Conservation (phyloP, 176 grass and related monocot genomes). For the barley (Hordeum vulgare) region DNA sequence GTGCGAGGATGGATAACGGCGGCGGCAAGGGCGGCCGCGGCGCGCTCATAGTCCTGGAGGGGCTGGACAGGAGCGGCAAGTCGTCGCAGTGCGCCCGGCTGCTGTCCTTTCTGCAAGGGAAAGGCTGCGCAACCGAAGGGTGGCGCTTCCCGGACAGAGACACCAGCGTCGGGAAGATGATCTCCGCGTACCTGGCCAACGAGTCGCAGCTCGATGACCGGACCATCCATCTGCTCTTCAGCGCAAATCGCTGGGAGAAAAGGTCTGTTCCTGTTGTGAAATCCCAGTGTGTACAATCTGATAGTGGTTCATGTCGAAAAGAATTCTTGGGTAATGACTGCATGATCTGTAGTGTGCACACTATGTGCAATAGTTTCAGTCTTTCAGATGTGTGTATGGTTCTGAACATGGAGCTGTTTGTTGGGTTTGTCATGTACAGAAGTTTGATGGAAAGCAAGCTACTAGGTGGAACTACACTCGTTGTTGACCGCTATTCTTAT, state of each 20-base stretch:
- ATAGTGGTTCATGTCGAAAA: neutral
- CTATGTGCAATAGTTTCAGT: neutral
- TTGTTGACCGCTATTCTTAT: slow-evolving; percentile 69
- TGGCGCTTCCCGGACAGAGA: slow-evolving; percentile 76
- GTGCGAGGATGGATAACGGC: slow-evolving; percentile 35
- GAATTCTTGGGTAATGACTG: neutral
- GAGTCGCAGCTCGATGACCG: slow-evolving; percentile 84
- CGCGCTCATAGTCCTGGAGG: slow-evolving; percentile 85
- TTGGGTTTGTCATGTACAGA: slow-evolving; percentile 26
- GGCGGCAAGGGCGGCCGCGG: slow-evolving; percentile 31
- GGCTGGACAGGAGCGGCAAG: slow-evolving; percentile 72
- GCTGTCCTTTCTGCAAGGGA: slow-evolving; percentile 51
- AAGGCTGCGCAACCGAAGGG: slow-evolving; percentile 48
- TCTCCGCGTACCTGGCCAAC: slow-evolving; percentile 73
- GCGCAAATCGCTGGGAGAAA: slow-evolving; percentile 94
- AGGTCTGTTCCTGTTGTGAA: slow-evolving; percentile 28
- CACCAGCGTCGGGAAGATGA: slow-evolving; percentile 68
- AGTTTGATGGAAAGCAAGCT: slow-evolving; percentile 81
- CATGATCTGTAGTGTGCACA: neutral
- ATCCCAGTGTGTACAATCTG: neutral
- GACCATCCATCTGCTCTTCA: slow-evolving; percentile 80
- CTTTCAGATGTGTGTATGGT: neutral
- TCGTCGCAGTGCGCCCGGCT: slow-evolving; percentile 69
- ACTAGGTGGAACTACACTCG: slow-evolving; percentile 59
- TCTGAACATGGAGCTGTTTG: slow-evolving; percentile 9